Percentiles rank a stretch among this genome's conserved stretches.
Evolutionary conservation across 495 filamentous ascomycete species (phyloP).

Genomic region (Trypethelium eluteriae): DNA sequence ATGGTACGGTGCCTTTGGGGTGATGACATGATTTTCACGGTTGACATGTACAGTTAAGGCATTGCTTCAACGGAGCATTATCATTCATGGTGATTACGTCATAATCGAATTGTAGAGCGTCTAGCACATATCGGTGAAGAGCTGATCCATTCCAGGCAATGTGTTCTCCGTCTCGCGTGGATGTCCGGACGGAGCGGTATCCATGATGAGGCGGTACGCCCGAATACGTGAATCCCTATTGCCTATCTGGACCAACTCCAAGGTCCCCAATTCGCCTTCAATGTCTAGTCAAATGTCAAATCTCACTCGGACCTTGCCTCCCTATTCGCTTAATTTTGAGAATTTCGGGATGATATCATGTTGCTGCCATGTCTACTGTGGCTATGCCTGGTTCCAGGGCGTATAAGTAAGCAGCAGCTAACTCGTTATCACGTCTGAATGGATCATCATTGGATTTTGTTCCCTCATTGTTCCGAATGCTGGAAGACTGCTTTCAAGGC

Average conservation of each 20-base stretch:
- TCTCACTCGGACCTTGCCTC: background rate
- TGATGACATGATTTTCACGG: background rate
- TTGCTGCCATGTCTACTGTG: background rate
- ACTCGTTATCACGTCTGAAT: background rate
- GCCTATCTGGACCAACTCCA: background rate
- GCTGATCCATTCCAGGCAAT: background rate
- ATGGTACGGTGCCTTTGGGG: background rate
- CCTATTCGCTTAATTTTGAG: background rate
- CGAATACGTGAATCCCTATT: background rate
- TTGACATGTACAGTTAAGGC: slow-evolving; percentile 1
- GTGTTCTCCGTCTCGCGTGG: background rate
- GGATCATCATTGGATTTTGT: background rate
- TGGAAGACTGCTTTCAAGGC: background rate
- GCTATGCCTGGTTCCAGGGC: background rate
- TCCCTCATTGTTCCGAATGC: background rate
- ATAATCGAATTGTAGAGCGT: background rate
- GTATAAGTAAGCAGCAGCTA: background rate
- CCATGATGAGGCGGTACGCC: slow-evolving; percentile 5
- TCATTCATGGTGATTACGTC: background rate
- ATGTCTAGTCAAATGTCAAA: background rate
- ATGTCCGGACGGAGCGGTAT: background rate
- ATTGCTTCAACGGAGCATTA: background rate
- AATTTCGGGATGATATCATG: background rate
- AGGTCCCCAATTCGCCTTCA: background rate
- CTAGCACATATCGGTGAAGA: background rate